These are phyloP conservation scores for Pseudisothecium myosuroides DNA, from an alignment of 225 moss, liverwort and hornwort genomes.

Conservation along the genomic window DNA sequence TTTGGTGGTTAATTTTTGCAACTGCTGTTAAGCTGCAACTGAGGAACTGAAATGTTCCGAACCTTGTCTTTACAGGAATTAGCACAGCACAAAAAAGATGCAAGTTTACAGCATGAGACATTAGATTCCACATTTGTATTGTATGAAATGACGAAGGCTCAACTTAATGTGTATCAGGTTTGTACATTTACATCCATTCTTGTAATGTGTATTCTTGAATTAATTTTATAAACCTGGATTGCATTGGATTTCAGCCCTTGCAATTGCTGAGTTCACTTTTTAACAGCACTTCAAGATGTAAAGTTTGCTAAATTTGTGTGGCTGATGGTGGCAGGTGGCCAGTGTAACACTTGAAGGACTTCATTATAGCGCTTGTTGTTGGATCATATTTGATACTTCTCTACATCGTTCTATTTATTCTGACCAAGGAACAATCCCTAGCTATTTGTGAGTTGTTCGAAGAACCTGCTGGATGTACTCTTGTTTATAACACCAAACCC, in stretches of 20 bases:
- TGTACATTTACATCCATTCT: not conserved
- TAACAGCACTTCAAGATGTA: not conserved
- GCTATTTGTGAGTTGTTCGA: not conserved
- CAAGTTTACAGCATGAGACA: conserved; percentile 65
- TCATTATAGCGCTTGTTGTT: conserved; percentile 75
- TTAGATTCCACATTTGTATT: conserved; percentile 93
- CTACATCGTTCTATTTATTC: conserved; percentile 70
- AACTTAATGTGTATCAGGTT: conserved; percentile 87
- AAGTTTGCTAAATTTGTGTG: not conserved
- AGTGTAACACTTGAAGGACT: conserved; percentile 98
- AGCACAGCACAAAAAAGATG: conserved; percentile 71
- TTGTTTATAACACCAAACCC: not conserved
- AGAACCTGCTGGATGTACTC: not conserved
- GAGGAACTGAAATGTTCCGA: not conserved
- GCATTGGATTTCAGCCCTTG: not conserved
- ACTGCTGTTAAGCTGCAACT: not conserved
- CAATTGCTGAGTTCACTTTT: not conserved
- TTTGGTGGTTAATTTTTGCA: not conserved
- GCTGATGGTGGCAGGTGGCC: conserved; percentile 66
- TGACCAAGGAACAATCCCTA: conserved; percentile 64
- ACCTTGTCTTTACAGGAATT: conserved; percentile 49
- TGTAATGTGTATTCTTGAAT: no score
- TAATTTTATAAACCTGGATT: no score
- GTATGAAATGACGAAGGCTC: conserved; percentile 74
- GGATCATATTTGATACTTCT: conserved; percentile 70